Evolutionary conservation across 768 basidiomycete genomes (phyloP), one percentile per base, ranked within the genome.

Genomic region (Tulasnella calospora): DNA sequence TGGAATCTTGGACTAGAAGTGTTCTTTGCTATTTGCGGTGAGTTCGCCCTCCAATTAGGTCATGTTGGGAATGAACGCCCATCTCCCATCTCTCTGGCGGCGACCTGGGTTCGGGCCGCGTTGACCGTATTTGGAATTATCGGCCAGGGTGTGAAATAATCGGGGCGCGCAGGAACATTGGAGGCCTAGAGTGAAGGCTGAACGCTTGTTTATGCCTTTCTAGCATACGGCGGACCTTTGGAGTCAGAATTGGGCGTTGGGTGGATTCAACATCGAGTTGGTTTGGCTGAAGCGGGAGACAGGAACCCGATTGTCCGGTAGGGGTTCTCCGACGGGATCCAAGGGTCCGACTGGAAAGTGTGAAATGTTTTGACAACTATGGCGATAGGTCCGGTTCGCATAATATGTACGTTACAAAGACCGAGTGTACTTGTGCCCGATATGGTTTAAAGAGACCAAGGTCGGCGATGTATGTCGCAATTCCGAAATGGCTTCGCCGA

Each of bases 301-400:
- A 67, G 61, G 61, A 67, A 67, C 61, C 61, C 61, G 61, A 67
- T 67, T 67, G 61, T 67, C 30, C 61, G 61, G 61, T 67, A 67
- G 61, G 51, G 61, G 61, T 67, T 67, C 61, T 67, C 61, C 61
- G 61, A 67, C 61, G 61, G 61, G 23, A 67, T 67, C 61, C 61
- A 67, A 35, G 61, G 61, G 61, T 30, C 17, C 12, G 12, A 4
- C 30, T 3, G 23, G 8, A 21, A 51, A 67, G 30, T 33, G 61
- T 35, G 57, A 61, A 61, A 61, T 61, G 57, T 67, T 67, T 67
- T 67, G 61, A 35, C 61, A 30, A 67, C 27, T 21, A 61, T 21
- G n/a, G 57, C n/a, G n/a, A n/a, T n/a, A n/a, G n/a, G n/a, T n/a
- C 0, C 15, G 30, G 30, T 23, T 47, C 61, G 30, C 61, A 67